Evolutionary conservation across 2,329 filamentous ascomycete genomes (phyloP).

Genomic region (Aspergillus sp.): DNA sequence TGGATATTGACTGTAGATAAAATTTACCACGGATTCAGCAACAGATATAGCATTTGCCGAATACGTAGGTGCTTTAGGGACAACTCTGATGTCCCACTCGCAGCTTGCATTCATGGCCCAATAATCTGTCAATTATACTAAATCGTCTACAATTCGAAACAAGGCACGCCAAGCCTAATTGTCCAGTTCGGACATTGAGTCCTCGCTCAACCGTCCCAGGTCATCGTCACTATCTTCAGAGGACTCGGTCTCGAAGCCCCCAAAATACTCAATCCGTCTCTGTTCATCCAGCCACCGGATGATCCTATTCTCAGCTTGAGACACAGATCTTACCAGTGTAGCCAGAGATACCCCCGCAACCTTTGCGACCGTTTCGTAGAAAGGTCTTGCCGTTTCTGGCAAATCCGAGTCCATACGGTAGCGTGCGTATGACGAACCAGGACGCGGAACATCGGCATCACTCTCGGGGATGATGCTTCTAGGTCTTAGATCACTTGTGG

Average conservation of each 20-base stretch:
- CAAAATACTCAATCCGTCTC: conserved; percentile 30
- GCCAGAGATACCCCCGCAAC: conserved; percentile 50
- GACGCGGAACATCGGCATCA: conserved; percentile 38
- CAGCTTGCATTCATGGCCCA: too few relatives aligned
- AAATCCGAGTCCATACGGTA: conserved; percentile 51
- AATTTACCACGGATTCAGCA: background rate
- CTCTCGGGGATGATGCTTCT: conserved; percentile 37
- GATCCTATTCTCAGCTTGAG: conserved; percentile 48
- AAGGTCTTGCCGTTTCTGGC: conserved; percentile 41
- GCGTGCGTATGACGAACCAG: conserved; percentile 50
- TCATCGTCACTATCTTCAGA: conserved; percentile 17
- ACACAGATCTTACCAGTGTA: conserved; percentile 51
- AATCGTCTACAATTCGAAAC: too few relatives aligned
- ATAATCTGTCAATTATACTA: too few relatives aligned
- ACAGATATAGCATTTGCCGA: background rate
- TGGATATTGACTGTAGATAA: background rate
- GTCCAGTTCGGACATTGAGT: conserved; percentile 3
- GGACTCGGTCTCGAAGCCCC: conserved; percentile 16
- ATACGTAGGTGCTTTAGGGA: background rate
- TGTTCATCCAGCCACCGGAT: conserved; percentile 35
- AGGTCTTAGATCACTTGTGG: conserved; percentile 42
- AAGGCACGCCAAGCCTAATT: background rate
- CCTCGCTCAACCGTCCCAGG: conserved; percentile 1
- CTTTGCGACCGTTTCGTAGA: conserved; percentile 53
- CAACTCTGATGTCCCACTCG: too few relatives aligned